Percentiles rank a stretch among this genome's conserved stretches.
phyloP scores from a whole-genome alignment of 768 basidiomycete species.

The Austroboletus eburneus region DNA sequence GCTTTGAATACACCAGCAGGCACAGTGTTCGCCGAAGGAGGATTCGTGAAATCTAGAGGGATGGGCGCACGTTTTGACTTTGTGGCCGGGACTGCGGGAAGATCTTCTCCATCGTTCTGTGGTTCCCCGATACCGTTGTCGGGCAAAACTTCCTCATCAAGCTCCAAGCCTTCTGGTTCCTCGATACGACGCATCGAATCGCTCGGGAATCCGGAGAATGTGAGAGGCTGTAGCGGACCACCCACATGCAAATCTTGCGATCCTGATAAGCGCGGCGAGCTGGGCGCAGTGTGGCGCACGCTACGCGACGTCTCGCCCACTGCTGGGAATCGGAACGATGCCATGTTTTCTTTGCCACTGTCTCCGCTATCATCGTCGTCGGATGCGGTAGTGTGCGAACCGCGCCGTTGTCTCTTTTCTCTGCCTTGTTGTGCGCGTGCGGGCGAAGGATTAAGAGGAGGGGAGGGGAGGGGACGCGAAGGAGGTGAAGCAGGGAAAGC shows the following conservation, averaged over 20 bases:
- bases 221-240: constrained; percentile 44
- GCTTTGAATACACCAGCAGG: constrained; percentile 87
- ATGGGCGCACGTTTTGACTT: constrained; percentile 68
- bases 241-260: constrained; percentile 18
- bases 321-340: constrained; percentile 74
- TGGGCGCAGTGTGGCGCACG: constrained; percentile 44
- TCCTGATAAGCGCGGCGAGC: constrained; percentile 32
- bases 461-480: constrained; percentile 39
- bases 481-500: constrained; percentile 28
- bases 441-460: constrained; percentile 25
- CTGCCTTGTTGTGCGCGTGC: constrained; percentile 54
- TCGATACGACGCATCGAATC: constrained; percentile 24
- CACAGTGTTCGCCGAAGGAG: constrained; percentile 64
- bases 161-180: constrained; percentile 10
- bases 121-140: constrained; percentile 7
- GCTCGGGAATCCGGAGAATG: constrained; percentile 59
- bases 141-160: constrained; percentile 8
- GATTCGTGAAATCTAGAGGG: constrained; percentile 72
- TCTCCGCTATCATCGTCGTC: constrained; percentile 40
- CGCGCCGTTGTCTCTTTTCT: constrained; percentile 72
- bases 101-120: constrained; percentile 12
- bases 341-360: constrained; percentile 55
- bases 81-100: constrained; percentile 14
- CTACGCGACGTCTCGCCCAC: constrained; percentile 46
- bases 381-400: constrained; percentile 34